Base-by-base conservation (phyloP, 768 basidiomycete genomes). In the Rhodotorula toruloides region DNA sequence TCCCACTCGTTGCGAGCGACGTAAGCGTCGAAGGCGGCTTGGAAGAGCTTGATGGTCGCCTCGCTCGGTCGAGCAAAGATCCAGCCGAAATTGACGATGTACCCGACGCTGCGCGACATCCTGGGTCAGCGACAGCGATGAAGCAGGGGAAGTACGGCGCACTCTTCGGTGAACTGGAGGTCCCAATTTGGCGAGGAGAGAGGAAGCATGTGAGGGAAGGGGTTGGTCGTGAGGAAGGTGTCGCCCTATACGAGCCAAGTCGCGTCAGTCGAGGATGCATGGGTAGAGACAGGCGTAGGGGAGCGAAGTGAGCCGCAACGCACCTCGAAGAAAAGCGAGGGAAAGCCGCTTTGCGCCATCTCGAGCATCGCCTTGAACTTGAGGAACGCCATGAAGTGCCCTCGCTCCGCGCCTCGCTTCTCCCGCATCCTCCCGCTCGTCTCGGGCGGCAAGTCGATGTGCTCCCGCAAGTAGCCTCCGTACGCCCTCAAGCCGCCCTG, bases 281-380 rank as follows among this genome's bases (percentile, higher is more conserved):
- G 17, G 47, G 16, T 27, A 48, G 47, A 11, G 11, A 11, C 13
- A 12, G 40, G 40, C 40, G 22, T 13, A 36, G 1, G 16, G 10
- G 31, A 49, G 31, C 29, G 2, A 14, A 3, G 16, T 19, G 34
- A 17, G 16, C n/a, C 13, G n/a, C 7, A 13, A 29, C 56, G 29
- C n/a, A 47, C 56, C 44, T 58, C 56, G 44, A 58, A 58, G 56
- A 58, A 58, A n/a, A 58, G 44, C 14, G 43, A 46, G 7, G 32
- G 32, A 27, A 58, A 58, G 44, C 44, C 43, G 32, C 19, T 58
- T 39, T 58, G 27, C 14, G 56, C 56, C 56, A 58, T 58, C 25
- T 58, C 56, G 44, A 58, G 44, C 56, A 58, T 58, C 4, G 56
- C 56, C 9, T 47, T 29, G 44, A 58, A 58, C 42, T 58, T 58